Percentiles rank a stretch among this genome's conserved stretches.
Evolutionary conservation across 2,329 filamentous ascomycete species (phyloP).

Genomic region (Hypocreales sp.): DNA sequence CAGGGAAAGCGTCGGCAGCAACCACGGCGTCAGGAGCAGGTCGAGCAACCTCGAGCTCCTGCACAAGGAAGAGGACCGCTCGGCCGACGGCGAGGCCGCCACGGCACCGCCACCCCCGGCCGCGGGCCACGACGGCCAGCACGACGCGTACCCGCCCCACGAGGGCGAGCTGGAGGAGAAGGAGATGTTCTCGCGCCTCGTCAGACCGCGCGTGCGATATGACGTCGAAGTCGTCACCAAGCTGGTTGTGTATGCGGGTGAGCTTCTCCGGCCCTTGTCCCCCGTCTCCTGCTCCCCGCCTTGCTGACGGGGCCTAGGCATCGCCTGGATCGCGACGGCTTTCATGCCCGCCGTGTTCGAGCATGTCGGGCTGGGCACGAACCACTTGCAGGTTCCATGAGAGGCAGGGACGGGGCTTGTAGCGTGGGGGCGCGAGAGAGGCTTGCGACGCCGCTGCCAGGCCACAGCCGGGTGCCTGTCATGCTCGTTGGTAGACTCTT

Average conservation of each 20-base stretch:
- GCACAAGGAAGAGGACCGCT: conserved; percentile 21
- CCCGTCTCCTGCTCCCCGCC: background rate
- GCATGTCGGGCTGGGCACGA: conserved; percentile 34
- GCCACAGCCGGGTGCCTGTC: too few relatives aligned
- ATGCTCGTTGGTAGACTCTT: too few relatives aligned
- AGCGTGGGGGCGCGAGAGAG: too few relatives aligned
- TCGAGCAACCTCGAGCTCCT: conserved; percentile 25
- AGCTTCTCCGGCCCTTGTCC: conserved; percentile 10
- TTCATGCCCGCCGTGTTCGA: conserved; percentile 61
- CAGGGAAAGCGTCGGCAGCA: conserved; percentile 38
- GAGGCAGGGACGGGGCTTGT: too few relatives aligned
- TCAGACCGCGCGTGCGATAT: conserved; percentile 80
- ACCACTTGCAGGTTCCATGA: conserved; percentile 15
- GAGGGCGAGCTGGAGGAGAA: conserved; percentile 46
- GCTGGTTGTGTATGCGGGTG: conserved; percentile 84
- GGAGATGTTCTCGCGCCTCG: conserved; percentile 72
- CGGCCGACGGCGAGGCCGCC: conserved; percentile 35
- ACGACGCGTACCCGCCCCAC: too few relatives aligned
- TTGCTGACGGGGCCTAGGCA: conserved; percentile 35
- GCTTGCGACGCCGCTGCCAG: too few relatives aligned
- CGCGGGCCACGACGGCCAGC: conserved; percentile 16
- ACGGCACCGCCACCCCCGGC: conserved; percentile 15
- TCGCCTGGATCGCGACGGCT: conserved; percentile 68
- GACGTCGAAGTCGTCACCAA: conserved; percentile 99
- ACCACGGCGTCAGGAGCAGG: conserved; percentile 29